Conservation (phyloP, 345 rosid genomes). For the Streptanthus diversifolius region DNA sequence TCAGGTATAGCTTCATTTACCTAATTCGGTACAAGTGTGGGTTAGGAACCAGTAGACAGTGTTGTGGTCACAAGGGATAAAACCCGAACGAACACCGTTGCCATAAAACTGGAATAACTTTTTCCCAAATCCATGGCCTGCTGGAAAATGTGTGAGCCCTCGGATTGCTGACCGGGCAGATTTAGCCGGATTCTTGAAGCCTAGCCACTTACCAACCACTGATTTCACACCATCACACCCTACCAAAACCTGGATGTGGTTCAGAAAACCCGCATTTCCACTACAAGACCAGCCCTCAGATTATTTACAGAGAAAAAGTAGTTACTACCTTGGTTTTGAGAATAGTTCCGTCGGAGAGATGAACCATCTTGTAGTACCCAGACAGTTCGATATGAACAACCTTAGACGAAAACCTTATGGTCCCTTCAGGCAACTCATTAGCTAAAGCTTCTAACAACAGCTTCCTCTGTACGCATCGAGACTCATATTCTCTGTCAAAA, state of each 20-base stretch:
- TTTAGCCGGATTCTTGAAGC: slow-evolving; percentile 45
- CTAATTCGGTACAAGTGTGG: slow-evolving; percentile 28
- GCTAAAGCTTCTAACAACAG: slow-evolving; percentile 52
- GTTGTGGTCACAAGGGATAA: slow-evolving; percentile 48
- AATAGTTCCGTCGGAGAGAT: slow-evolving; percentile 57
- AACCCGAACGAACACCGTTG: slow-evolving; percentile 47
- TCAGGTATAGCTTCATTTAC: background rate
- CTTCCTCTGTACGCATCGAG: slow-evolving; percentile 54
- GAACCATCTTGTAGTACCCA: slow-evolving; percentile 45
- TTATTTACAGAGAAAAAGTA: background rate
- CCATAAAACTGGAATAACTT: slow-evolving; percentile 40
- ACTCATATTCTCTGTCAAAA: slow-evolving; percentile 40
- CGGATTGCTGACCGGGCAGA: slow-evolving; percentile 42
- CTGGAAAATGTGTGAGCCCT: slow-evolving; percentile 40
- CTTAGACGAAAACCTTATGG: slow-evolving; percentile 63
- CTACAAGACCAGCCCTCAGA: background rate
- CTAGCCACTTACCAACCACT: slow-evolving; percentile 59
- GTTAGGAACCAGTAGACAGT: slow-evolving; percentile 50
- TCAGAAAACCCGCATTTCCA: background rate
- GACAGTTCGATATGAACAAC: slow-evolving; percentile 59
- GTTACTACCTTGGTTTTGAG: slow-evolving; percentile 56
- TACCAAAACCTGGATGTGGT: slow-evolving; percentile 47
- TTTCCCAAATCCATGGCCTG: slow-evolving; percentile 42
- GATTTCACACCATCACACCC: slow-evolving; percentile 80
- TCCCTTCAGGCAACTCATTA: slow-evolving; percentile 52